A percentile compares a stretch with the other conserved stretches of the same genome.
phyloP scores from a whole-genome alignment of 106 monocot species.

The Dioscorea alata region DNA sequence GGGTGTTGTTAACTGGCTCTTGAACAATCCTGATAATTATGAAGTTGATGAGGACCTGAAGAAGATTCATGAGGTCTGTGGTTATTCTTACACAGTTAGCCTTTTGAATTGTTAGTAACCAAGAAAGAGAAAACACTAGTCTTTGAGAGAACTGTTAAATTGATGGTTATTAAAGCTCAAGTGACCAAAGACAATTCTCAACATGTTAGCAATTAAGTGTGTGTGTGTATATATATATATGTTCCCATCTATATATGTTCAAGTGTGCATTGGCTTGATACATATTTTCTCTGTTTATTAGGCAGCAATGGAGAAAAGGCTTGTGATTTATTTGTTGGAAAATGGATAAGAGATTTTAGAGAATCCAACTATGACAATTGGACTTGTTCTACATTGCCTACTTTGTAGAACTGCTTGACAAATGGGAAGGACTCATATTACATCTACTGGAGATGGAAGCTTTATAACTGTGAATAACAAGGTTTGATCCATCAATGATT shows the following conservation, averaged over 20 bases:
- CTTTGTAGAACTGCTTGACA: slow-evolving; percentile 25
- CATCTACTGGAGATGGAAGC: slow-evolving; percentile 52
- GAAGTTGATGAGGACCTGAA: slow-evolving; percentile 76
- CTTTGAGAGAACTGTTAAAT: too few relatives aligned
- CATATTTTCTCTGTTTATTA: too few relatives aligned
- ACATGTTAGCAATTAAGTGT: neutral
- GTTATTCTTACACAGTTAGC: slow-evolving; percentile 78
- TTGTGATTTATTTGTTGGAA: slow-evolving; percentile 22
- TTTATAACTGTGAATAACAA: slow-evolving; percentile 30
- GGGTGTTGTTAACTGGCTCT: slow-evolving; percentile 75
- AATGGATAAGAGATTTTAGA: slow-evolving; percentile 27
- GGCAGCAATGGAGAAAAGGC: neutral
- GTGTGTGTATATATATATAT: too few relatives aligned
- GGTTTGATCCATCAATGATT: slow-evolving; percentile 24
- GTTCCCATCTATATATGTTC: neutral
- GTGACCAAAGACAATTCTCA: too few relatives aligned
- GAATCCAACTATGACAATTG: slow-evolving; percentile 10
- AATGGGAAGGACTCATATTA: slow-evolving; percentile 32
- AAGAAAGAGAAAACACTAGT: too few relatives aligned
- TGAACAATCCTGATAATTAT: slow-evolving; percentile 56
- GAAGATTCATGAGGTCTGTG: slow-evolving; percentile 82
- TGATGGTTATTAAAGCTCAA: too few relatives aligned
- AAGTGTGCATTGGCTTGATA: neutral
- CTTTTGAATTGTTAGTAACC: neutral
- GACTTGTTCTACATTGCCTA: slow-evolving; percentile 33